Percentiles rank a stretch among this genome's conserved stretches.
phyloP scores from a whole-genome alignment of 1,139 yeast genomes.

The Taphrina confusa region DNA sequence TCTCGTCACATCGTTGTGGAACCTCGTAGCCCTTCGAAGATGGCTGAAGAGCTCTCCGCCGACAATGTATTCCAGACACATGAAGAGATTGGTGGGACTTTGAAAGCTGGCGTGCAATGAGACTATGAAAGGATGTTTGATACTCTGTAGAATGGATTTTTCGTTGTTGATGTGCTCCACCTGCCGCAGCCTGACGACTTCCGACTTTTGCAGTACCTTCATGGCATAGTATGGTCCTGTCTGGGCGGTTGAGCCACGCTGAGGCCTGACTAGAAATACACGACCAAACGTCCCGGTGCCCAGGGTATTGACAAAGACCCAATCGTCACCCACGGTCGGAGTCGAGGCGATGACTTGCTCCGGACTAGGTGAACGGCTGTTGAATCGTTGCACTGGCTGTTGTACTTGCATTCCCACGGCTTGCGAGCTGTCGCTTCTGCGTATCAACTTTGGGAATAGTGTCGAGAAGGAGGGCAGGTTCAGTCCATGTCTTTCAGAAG shows the following conservation, averaged over 20 bases:
- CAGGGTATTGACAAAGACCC: conserved; percentile 26
- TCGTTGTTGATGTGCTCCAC: conserved; percentile 96
- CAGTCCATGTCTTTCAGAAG: conserved; percentile 1
- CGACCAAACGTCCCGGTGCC: conserved; percentile 36
- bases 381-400: neutral
- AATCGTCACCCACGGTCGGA: conserved; percentile 29
- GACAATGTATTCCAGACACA: conserved; percentile 98
- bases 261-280: conserved; percentile 30
- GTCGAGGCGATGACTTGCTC: neutral
- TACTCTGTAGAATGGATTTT: conserved; percentile 66
- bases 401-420: neutral
- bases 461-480: conserved; percentile 25
- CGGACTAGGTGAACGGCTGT: neutral
- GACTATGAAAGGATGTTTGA: conserved; percentile 89
- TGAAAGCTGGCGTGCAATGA: conserved; percentile 94
- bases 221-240: conserved; percentile 54
- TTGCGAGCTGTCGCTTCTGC: neutral
- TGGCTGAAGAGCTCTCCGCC: conserved; percentile 99
- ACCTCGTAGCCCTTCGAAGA: conserved; percentile 84
- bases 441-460: conserved; percentile 17
- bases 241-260: neutral
- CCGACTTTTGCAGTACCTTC: conserved; percentile 89
- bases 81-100: conserved; percentile 92
- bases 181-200: conserved; percentile 88
- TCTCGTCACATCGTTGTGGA: conserved; percentile 76